These are phyloP conservation scores for Diaporthe capsici DNA, from an alignment of 2,329 filamentous ascomycete species.

Conservation along the genomic window DNA sequence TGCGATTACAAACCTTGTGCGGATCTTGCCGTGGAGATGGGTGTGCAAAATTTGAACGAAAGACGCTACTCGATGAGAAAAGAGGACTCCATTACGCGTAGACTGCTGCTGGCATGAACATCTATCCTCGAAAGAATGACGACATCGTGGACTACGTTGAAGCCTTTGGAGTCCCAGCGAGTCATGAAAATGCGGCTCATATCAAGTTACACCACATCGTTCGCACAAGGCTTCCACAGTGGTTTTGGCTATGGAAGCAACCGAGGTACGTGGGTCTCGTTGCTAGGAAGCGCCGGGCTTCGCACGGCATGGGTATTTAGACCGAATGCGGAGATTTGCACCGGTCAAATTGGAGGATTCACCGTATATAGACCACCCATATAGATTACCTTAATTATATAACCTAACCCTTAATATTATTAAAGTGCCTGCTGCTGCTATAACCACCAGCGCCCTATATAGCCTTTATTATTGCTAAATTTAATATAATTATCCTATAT, in stretches of 20 bases:
- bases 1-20: slow-evolving; percentile 5
- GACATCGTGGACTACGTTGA: not conserved
- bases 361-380: too few species aligned
- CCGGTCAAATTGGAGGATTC: too few species aligned
- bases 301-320: not conserved
- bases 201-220: not conserved
- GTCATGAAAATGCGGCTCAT: slow-evolving; percentile 4
- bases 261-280: not conserved
- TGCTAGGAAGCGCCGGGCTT: not conserved
- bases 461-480: too few species aligned
- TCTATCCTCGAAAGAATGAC: not conserved
- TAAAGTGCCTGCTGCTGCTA: too few species aligned
- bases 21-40: not conserved
- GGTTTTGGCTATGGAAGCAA: not conserved
- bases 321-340: too few species aligned
- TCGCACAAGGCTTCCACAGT: not conserved
- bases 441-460: too few species aligned
- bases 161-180: not conserved
- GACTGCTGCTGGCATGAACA: slow-evolving; percentile 4
- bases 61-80: not conserved
- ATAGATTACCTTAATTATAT: too few species aligned
- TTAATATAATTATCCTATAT: too few species aligned
- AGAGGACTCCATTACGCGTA: slow-evolving; percentile 18
- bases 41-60: not conserved
- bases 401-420: too few species aligned